phyloP scores from a whole-genome alignment of 345 rosid species.

The Lagerstroemia speciosa region DNA sequence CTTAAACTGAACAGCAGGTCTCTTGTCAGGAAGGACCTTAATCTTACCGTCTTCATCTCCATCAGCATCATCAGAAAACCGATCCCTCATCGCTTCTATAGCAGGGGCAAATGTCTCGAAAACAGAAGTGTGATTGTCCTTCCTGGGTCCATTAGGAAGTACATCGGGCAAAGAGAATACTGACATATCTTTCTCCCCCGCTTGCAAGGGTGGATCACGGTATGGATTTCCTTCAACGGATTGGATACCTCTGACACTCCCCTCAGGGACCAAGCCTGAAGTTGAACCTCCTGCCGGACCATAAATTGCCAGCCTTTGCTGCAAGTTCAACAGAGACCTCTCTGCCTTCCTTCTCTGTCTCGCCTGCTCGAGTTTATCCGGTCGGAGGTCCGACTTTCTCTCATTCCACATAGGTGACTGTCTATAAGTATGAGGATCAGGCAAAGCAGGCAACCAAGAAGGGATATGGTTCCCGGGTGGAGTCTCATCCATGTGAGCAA shows the following conservation, averaged over 20 bases:
- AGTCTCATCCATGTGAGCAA: conserved; percentile 55
- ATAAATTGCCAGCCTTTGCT: conserved; percentile 61
- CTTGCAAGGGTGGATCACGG: conserved; percentile 30
- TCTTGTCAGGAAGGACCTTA: conserved; percentile 43
- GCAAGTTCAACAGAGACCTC: conserved; percentile 83
- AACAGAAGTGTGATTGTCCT: conserved; percentile 37
- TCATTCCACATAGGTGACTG: conserved; percentile 85
- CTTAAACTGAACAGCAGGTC: conserved; percentile 44
- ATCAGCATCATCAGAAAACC: conserved; percentile 30
- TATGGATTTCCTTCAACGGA: conserved; percentile 23
- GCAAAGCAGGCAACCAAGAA: conserved; percentile 86
- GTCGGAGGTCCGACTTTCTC: conserved; percentile 55
- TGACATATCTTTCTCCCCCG: conserved; percentile 47
- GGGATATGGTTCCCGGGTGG: conserved; percentile 88
- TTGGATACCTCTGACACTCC: conserved; percentile 19
- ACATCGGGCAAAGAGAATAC: conserved; percentile 26
- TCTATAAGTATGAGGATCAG: conserved; percentile 84
- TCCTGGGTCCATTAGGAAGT: conserved; percentile 18
- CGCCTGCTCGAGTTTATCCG: conserved; percentile 85
- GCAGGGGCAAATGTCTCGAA: conserved; percentile 80
- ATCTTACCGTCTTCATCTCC: conserved; percentile 29
- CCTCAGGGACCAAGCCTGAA: conserved; percentile 19
- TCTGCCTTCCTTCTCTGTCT: conserved; percentile 83
- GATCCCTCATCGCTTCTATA: conserved; percentile 59
- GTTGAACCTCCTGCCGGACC: conserved; percentile 34